Base-by-base conservation (phyloP, 1,139 yeast genomes). In the Geotrichum histeridarum region DNA sequence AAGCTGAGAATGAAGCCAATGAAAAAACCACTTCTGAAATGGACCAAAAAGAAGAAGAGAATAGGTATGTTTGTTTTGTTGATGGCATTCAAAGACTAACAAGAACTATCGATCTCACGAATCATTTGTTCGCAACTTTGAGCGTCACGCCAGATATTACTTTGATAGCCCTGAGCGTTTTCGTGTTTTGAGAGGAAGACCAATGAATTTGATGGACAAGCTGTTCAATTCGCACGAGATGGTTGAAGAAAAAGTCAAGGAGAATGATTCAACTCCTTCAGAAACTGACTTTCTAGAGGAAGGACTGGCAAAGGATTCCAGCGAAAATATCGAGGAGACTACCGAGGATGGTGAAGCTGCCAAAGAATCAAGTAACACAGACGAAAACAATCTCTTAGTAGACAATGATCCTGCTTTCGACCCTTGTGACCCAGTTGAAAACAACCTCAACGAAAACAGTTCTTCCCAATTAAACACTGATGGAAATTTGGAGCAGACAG, bases 141-240 rank as follows among this genome's bases (percentile, higher is more conserved):
- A 47, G 15, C 22, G 48, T 7, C 48, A 52, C n/a, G 51, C 54
- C 5, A 43, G 45, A 11, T 8, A 42, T 9, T 47, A 45, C 27
- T 52, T 47, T 36, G 54, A 52, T 36, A 47, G 54, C 22, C 51
- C 54, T 22, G 54, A 47, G 30, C 47, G 51, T 7, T 52, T 37
- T 31, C 15, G 17, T 15, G 12, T 33, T 31, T 15, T 9, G 4
- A 42, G 30, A 30, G 36, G 9, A 27, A 2, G 11, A 8, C 18
- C 15, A 8, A 42, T 22, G 35, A 11, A 30, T 12, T 6, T 12
- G 12, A 12, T 30, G 30, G 14, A 30, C 14, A 27, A 6, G 14
- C 9, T 42, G 22, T 14, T 33, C 7, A 6, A 33, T 33, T 48
- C 33, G 53, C 45, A 12, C 55, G 51, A 9, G 58, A 58, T 9